These are phyloP conservation scores for Lachancea dasiensis DNA, from an alignment of 805 yeast genomes.

Conservation along the genomic window DNA sequence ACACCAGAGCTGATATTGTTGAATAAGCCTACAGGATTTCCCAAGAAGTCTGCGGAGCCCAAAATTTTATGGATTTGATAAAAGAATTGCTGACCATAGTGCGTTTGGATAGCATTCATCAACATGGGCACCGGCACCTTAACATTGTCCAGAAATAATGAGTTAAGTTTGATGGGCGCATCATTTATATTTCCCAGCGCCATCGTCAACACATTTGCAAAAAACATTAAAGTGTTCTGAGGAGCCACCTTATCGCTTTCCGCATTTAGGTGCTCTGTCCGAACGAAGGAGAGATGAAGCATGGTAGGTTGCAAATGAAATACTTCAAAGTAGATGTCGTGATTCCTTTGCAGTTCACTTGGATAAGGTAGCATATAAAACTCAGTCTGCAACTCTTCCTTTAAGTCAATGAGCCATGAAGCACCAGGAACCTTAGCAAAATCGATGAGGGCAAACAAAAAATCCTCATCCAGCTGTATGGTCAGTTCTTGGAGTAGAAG, in stretches of 20 bases:
- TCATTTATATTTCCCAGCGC: constrained; percentile 95
- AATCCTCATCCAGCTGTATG: constrained; percentile 90
- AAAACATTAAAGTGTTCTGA: constrained; percentile 53
- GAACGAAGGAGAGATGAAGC: constrained; percentile 80
- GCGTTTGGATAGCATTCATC: constrained; percentile 64
- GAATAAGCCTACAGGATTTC: constrained; percentile 96
- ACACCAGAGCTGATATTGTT: constrained; percentile 92
- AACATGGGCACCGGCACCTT: constrained; percentile 78
- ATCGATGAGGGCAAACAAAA: constrained; percentile 73
- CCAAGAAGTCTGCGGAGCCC: constrained; percentile 94
- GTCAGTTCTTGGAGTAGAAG: constrained; percentile 84
- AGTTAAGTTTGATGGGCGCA: constrained; percentile 87
- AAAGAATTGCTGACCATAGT: constrained; percentile 86
- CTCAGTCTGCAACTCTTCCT: constrained; percentile 51
- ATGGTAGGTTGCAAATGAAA: constrained; percentile 89
- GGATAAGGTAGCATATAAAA: constrained; percentile 68
- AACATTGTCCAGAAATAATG: constrained; percentile 81
- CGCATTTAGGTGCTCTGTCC: constrained; percentile 73
- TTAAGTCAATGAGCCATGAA: constrained; percentile 49
- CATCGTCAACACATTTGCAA: constrained; percentile 85
- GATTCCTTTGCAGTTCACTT: constrained; percentile 43
- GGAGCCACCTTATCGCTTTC: constrained; percentile 40
- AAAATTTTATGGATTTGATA: constrained; percentile 87
- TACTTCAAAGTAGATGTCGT: constrained; percentile 86
- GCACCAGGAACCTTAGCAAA: constrained; percentile 80